Evolutionary conservation across 768 basidiomycete genomes (phyloP).

Genomic region (Termitomyces sp.): DNA sequence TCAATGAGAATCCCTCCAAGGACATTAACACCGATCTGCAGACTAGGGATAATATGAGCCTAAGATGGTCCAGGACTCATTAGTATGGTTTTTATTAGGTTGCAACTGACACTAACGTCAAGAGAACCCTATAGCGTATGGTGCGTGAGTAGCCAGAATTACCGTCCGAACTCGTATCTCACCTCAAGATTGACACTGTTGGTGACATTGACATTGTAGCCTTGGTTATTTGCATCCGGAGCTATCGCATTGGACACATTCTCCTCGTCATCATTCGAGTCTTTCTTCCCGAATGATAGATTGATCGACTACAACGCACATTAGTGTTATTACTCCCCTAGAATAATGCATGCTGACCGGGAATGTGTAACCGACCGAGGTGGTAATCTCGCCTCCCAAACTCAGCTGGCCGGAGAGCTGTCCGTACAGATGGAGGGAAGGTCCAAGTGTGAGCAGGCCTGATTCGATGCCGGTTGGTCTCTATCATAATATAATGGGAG

Average conservation of each 20-base stretch:
- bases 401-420: conserved; percentile 2
- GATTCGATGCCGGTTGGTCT: not conserved
- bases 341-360: not conserved
- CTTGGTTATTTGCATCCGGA: not conserved
- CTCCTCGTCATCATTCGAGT: not conserved
- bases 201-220: not conserved
- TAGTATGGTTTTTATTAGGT: not conserved
- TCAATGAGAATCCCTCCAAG: conserved; percentile 2
- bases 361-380: conserved; percentile 2
- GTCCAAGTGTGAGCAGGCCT: conserved; percentile 2
- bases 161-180: not conserved
- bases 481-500: not conserved
- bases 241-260: not conserved
- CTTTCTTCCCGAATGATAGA: not conserved
- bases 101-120: not conserved
- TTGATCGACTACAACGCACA: not conserved
- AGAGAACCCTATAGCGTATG: not conserved
- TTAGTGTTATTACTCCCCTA: not conserved
- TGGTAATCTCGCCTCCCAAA: not conserved
- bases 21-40: not conserved
- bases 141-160: not conserved
- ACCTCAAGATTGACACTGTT: not conserved
- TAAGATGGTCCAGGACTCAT: not conserved
- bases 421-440: conserved; percentile 3
- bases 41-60: not conserved